A percentile compares a stretch with the other conserved stretches of the same genome.
phyloP scores from a whole-genome alignment of 163 green algal genomes.

The Chlamydomonas reinhardtii region DNA sequence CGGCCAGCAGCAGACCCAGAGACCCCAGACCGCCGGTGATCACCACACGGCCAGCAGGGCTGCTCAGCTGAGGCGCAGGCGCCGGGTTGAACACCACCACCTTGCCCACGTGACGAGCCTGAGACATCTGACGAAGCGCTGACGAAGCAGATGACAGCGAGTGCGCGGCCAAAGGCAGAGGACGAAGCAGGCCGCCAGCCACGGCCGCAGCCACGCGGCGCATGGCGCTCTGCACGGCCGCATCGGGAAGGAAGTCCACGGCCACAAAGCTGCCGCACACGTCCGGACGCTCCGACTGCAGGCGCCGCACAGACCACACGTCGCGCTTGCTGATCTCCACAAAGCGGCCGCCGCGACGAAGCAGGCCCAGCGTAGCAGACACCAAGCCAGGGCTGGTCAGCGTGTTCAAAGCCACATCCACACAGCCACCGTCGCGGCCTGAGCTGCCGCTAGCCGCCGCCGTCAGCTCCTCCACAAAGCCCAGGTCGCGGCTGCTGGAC shows the following conservation, averaged over 20 bases:
- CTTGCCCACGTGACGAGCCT: slow-evolving; percentile 77
- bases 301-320: slow-evolving; percentile 60
- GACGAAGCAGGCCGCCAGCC: slow-evolving; percentile 61
- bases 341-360: slow-evolving; percentile 68
- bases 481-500: slow-evolving; percentile 70
- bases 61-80: slow-evolving; percentile 10
- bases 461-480: slow-evolving; percentile 70
- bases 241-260: slow-evolving; percentile 79
- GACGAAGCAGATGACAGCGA: slow-evolving; percentile 59
- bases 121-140: slow-evolving; percentile 83
- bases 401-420: slow-evolving; percentile 84
- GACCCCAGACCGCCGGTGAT: slow-evolving; percentile 85
- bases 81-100: slow-evolving; percentile 57
- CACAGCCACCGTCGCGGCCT: slow-evolving; percentile 7
- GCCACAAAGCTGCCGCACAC: slow-evolving; percentile 69
- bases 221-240: slow-evolving; percentile 72
- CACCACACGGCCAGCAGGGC: slow-evolving; percentile 42
- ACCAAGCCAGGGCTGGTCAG: slow-evolving; percentile 89
- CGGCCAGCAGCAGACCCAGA: slow-evolving; percentile 78
- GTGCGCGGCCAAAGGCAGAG: slow-evolving; percentile 69
- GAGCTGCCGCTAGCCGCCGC: no score
- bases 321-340: slow-evolving; percentile 87
- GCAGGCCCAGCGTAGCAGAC: slow-evolving; percentile 66
- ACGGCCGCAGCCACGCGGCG: slow-evolving; percentile 68
- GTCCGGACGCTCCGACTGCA: slow-evolving; percentile 70